A percentile compares a stretch with the other conserved stretches of the same genome.
phyloP scores from a whole-genome alignment of 371 early-diverging fungal species.

The Lichtheimia hyalospora region DNA sequence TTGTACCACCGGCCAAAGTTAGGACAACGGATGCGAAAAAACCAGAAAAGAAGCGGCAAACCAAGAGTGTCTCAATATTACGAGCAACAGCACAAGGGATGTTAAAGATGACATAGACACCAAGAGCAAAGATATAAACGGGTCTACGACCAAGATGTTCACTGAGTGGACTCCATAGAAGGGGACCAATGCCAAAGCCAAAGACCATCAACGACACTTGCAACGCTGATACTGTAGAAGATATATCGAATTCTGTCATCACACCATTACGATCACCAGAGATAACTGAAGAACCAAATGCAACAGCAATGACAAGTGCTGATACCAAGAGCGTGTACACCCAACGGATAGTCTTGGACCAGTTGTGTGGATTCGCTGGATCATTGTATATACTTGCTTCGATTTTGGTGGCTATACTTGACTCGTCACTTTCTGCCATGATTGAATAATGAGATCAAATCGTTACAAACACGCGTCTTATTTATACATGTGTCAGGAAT shows the following conservation, averaged over 20 bases:
- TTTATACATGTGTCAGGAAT: background rate
- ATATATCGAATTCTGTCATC: conserved; percentile 27
- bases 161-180: conserved; percentile 46
- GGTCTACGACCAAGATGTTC: conserved; percentile 44
- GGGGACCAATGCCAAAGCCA: conserved; percentile 46
- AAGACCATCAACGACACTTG: conserved; percentile 50
- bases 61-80: conserved; percentile 40
- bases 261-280: conserved; percentile 33
- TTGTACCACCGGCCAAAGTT: conserved; percentile 44
- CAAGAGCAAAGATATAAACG: conserved; percentile 32
- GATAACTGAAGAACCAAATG: conserved; percentile 43
- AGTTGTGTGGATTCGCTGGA: conserved; percentile 45
- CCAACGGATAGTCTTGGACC: conserved; percentile 32
- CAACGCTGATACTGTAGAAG: conserved; percentile 34
- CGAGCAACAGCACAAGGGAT: conserved; percentile 43
- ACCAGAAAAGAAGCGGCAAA: conserved; percentile 44
- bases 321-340: conserved; percentile 34
- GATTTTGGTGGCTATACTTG: background rate
- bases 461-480: background rate
- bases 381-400: conserved; percentile 19
- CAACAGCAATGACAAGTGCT: conserved; percentile 34
- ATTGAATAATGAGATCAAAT: background rate
- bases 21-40: conserved; percentile 39
- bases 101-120: conserved; percentile 35
- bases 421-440: background rate